phyloP scores from a whole-genome alignment of 2,329 filamentous ascomycete genomes.

The Penicillium paneum region DNA sequence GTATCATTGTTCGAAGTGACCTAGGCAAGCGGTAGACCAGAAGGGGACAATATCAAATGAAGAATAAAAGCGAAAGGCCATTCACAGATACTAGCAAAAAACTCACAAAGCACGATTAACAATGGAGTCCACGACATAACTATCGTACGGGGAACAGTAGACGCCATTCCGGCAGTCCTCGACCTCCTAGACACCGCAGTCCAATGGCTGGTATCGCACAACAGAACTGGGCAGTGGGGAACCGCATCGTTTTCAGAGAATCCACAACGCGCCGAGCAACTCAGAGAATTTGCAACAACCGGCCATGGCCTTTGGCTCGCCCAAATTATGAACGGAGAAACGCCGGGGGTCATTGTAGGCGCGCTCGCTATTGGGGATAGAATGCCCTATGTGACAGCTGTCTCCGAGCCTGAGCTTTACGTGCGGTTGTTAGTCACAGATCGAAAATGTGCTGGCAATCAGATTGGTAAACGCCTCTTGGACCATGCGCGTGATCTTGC shows the following conservation, averaged over 20 bases:
- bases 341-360: conserved; percentile 6
- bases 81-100: background rate
- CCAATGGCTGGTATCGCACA: conserved; percentile 12
- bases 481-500: conserved; percentile 15
- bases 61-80: background rate
- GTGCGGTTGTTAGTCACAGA: conserved; percentile 13
- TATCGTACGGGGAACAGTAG: conserved; percentile 10
- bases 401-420: conserved; percentile 16
- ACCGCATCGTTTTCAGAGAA: conserved; percentile 11
- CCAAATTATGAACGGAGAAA: background rate
- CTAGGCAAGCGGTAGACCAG: background rate
- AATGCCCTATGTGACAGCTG: conserved; percentile 12
- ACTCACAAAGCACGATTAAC: background rate
- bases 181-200: conserved; percentile 12
- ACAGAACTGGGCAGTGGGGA: conserved; percentile 15
- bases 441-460: conserved; percentile 7
- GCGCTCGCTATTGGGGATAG: conserved; percentile 14
- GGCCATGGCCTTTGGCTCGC: conserved; percentile 14
- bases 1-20: background rate
- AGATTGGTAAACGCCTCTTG: conserved; percentile 13
- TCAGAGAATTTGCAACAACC: conserved; percentile 14
- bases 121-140: background rate
- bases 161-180: conserved; percentile 11
- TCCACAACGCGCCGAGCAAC: conserved; percentile 11
- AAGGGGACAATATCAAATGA: background rate